phyloP scores from a whole-genome alignment of 805 yeast genomes.

The Candida manassasensis region DNA sequence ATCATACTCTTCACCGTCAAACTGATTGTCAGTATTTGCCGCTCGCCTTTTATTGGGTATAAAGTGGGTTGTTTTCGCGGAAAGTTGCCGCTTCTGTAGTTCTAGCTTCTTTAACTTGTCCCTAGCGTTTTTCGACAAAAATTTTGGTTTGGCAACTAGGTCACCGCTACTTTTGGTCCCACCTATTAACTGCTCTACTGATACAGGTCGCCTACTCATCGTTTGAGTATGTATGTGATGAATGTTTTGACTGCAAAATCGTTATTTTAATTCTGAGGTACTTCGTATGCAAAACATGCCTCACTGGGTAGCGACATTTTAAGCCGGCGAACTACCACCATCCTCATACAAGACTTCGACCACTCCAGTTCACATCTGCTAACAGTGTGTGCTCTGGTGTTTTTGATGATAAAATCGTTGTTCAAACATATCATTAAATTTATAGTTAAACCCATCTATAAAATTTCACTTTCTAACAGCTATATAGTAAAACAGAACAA shows the following conservation, averaged over 20 bases:
- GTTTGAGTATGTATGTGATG: not conserved
- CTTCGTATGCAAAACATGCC: too few relatives aligned
- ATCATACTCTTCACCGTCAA: not conserved
- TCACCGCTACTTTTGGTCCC: slow-evolving; percentile 7
- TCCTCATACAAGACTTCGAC: too few relatives aligned
- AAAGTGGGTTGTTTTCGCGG: slow-evolving; percentile 3
- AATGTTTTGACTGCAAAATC: not conserved
- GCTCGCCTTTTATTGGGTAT: slow-evolving; percentile 4
- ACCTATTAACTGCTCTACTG: slow-evolving; percentile 20
- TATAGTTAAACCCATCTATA: slow-evolving; percentile 1
- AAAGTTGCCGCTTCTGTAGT: not conserved
- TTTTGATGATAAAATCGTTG: too few relatives aligned
- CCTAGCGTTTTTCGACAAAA: slow-evolving; percentile 18
- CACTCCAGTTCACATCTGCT: too few relatives aligned
- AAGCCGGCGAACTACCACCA: too few relatives aligned
- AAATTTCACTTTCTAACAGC: slow-evolving; percentile 1
- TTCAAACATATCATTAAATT: too few relatives aligned
- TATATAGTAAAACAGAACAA: not conserved
- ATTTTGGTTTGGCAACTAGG: slow-evolving; percentile 15
- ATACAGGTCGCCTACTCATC: slow-evolving; percentile 22
- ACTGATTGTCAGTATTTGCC: not conserved
- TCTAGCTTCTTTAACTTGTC: slow-evolving; percentile 2
- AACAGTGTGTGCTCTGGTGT: too few relatives aligned
- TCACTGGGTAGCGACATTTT: too few relatives aligned
- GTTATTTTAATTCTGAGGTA: too few relatives aligned